Conservation (phyloP, 306 rosid genomes). For the Mimosa pudica region DNA sequence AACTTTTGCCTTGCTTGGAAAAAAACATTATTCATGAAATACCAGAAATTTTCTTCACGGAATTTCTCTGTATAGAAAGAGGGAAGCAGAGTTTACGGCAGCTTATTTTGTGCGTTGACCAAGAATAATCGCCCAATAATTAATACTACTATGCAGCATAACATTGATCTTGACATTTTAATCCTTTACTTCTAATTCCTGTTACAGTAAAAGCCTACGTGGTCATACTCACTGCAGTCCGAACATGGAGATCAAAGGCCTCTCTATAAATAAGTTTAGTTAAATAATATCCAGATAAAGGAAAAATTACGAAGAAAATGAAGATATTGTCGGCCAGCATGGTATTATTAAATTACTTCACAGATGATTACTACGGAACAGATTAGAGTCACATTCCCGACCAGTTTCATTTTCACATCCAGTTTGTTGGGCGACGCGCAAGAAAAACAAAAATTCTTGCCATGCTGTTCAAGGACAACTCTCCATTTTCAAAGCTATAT, state of each 20-base stretch:
- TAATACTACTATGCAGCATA: neutral
- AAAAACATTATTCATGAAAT: neutral
- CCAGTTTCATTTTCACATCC: conserved; percentile 13
- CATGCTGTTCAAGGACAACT: conserved; percentile 24
- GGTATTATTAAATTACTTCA: neutral
- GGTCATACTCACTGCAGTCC: conserved; percentile 7
- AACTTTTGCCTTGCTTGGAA: neutral
- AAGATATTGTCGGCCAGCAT: neutral
- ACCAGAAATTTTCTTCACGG: neutral
- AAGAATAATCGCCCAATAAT: neutral
- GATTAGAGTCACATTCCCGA: conserved; percentile 21
- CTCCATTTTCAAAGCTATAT: conserved; percentile 31
- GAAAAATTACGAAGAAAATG: neutral
- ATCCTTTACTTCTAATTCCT: neutral
- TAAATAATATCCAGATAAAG: conserved; percentile 8
- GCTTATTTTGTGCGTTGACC: neutral
- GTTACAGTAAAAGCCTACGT: neutral
- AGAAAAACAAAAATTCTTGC: conserved; percentile 1
- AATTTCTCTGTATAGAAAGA: neutral
- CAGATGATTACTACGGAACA: conserved; percentile 1
- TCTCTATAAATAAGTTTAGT: neutral
- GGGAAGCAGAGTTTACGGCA: neutral
- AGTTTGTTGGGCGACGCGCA: neutral
- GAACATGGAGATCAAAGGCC: conserved; percentile 20
- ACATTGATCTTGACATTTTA: neutral